phyloP scores from a whole-genome alignment of 2,329 filamentous ascomycete species.

The Shiraia bambusicola region DNA sequence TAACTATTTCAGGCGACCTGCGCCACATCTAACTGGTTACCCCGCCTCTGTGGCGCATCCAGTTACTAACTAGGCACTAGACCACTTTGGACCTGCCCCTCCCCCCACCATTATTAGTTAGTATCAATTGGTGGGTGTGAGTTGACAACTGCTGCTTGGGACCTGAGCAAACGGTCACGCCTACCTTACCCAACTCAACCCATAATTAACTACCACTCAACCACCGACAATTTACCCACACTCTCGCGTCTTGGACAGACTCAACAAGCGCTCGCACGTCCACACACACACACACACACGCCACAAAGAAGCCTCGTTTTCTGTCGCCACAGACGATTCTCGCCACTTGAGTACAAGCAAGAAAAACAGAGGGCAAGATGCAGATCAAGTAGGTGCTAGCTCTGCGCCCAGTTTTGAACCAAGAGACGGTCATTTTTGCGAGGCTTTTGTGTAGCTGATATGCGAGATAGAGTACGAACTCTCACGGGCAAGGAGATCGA shows the following conservation, averaged over 20 bases:
- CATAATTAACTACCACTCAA: too few relatives aligned
- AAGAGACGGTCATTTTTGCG: background rate
- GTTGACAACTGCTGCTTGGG: constrained; percentile 5
- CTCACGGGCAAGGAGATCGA: constrained; percentile 99
- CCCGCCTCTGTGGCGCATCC: constrained; percentile 11
- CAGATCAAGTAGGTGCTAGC: constrained; percentile 38
- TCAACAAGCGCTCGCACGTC: background rate
- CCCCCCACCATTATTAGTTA: constrained; percentile 13
- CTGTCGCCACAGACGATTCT: background rate
- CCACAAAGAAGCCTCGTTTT: background rate
- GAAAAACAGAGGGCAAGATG: constrained; percentile 22
- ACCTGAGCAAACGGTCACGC: constrained; percentile 18
- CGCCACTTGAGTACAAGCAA: background rate
- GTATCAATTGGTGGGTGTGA: too few relatives aligned
- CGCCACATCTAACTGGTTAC: constrained; percentile 12
- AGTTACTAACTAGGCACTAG: too few relatives aligned
- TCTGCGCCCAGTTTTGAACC: too few relatives aligned
- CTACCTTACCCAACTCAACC: constrained; percentile 4
- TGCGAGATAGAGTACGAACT: constrained; percentile 77
- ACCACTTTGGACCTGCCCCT: constrained; percentile 5
- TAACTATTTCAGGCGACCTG: too few relatives aligned
- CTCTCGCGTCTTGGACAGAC: background rate
- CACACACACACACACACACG: too few relatives aligned
- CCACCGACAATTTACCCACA: background rate
- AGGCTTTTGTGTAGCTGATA: constrained; percentile 9